Evolutionary conservation across 306 rosid species (phyloP), one percentile per base, ranked within the genome.

Genomic region (Cucurbita argyrosperma): DNA sequence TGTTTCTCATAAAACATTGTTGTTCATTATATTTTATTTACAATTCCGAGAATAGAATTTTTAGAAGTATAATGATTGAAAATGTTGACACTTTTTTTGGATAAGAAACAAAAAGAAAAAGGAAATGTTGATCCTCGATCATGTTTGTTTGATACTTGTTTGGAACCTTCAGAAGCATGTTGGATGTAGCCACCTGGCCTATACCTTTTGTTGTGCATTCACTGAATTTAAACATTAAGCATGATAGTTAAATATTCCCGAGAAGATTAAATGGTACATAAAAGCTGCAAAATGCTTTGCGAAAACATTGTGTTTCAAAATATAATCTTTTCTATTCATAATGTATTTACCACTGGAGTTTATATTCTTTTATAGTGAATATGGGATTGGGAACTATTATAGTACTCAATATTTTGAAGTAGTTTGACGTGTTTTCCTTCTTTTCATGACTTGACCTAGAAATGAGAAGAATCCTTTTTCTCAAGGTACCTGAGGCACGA

Each of bases 401-500:
- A 70, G 37, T 72, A 63, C 43, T 65, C 71, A 38, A 30, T 50
- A 15, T 72, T 54, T 57, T 38, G 23, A 69, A 62, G 73, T 79
- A 47, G 66, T 74, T n/a, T 81, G 23, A 68, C 84, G 60, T 82
- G 86, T 62, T 76, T 74, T 19, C 79, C 80, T 40, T 40, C 42
- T 70, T 83, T 84, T 47, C 72, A 52, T 73, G 75, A 86, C 79
- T 82, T 84, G 79, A 63, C 61, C 77, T 82, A 95, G 99, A 95
- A 76, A 88, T 95, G 80, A 92, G 96, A 84, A 86, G 82, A 80
- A 81, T 84, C 85, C 97, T 95, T 87, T 88, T 95, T 77, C 82
- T 87, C 14, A 95, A 91, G 84, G 99, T 95, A 61, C 97, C 97
- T 4, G 97, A 95, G 86, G 71, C 86, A 47, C 86, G 96, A 84